Evolutionary conservation across 495 filamentous ascomycete species (phyloP).

Genomic region (Acidomyces sp.): DNA sequence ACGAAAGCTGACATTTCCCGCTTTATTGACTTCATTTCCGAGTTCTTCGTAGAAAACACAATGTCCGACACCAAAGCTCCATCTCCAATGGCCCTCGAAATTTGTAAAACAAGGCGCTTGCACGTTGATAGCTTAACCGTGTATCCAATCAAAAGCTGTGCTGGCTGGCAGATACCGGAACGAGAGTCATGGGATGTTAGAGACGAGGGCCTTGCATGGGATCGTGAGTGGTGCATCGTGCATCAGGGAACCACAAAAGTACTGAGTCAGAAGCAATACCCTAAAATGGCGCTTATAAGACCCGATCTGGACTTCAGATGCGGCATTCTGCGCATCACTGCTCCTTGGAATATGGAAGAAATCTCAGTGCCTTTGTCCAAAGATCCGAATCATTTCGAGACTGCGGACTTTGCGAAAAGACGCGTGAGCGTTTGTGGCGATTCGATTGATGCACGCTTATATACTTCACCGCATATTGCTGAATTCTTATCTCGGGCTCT

Average conservation of each 20-base stretch:
- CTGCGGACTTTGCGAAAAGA: conserved; percentile 20
- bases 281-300: conserved; percentile 66
- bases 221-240: conserved; percentile 85
- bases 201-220: conserved; percentile 73
- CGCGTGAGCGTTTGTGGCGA: conserved; percentile 70
- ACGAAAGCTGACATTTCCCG: conserved; percentile 58
- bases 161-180: conserved; percentile 55
- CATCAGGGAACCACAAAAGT: conserved; percentile 67
- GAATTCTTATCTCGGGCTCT: conserved; percentile 61
- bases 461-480: conserved; percentile 48
- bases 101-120: conserved; percentile 30
- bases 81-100: conserved; percentile 12
- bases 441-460: conserved; percentile 51
- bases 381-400: conserved; percentile 38
- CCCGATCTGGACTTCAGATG: conserved; percentile 53
- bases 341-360: conserved; percentile 26
- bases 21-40: conserved; percentile 57
- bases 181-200: conserved; percentile 58
- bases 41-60: conserved; percentile 63
- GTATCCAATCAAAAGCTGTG: conserved; percentile 82
- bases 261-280: conserved; percentile 71
- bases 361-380: conserved; percentile 52
- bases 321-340: conserved; percentile 40
- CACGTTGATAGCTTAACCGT: conserved; percentile 31
- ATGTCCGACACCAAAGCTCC: no score